Base-by-base conservation (phyloP, 495 filamentous ascomycete species). In the Penicillium macrosclerotiorum region DNA sequence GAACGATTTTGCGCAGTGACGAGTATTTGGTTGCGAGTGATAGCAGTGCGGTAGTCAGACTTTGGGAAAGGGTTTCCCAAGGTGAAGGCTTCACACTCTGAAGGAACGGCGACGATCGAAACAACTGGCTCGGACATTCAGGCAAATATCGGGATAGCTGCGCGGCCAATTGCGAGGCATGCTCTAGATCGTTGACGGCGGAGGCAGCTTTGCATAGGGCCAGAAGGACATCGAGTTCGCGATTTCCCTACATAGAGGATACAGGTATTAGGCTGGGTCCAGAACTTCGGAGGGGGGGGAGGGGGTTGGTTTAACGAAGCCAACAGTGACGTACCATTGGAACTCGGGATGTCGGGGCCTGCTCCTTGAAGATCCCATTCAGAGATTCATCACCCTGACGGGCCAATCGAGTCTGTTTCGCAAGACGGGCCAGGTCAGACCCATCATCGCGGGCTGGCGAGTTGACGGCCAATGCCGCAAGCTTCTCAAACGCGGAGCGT, bases 181-280 rank as follows among this genome's bases (percentile, higher is more conserved):
- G 84, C 42, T 88, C 79, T 5, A 70, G 55, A 38, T 76, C 77
- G 13, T 80, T 72, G 11, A 96, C 68, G 12, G 81, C 71, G 13
- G 88, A 83, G 7, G 90, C 87, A 19, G 93, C 87, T 67, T 87
- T 89, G 67, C 91, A 95, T 17, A 98, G 76, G 23, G 91, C 89
- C 14, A 97, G 68, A 19, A 97, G 74, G 29, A 92, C 84, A 62
- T 97, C 90, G 47, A 94, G 81, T 73, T 98, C 93, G 42, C 87
- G 82, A 38, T 89, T 65, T 13, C 75, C 77, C 81, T 85, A 45
- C 30, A 14, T 25, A 37, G 14, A 34, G n/a, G 33, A 13, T 37
- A 24, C 14, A 34, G 23, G 45, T 73, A 63, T 52, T 39, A 37
- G 43, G 12, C 13, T 46, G 46, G 20, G 33, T 38, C 14, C n/a